Percentiles rank a stretch among this genome's conserved stretches.
Evolutionary conservation across 352 stramenopile genomes (phyloP).

Genomic region (Peronospora belbahrii): DNA sequence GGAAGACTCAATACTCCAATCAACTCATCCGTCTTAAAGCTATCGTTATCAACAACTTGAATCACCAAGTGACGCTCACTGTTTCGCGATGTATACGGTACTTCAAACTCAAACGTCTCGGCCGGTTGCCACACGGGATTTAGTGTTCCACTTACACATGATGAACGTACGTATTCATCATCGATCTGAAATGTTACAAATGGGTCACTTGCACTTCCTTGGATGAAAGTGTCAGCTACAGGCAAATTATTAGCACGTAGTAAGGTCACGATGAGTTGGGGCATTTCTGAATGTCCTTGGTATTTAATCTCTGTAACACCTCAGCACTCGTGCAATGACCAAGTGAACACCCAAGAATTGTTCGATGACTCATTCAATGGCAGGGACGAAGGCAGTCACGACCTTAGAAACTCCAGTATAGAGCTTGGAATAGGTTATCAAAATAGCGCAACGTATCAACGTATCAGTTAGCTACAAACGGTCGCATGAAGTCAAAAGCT

Average conservation of each 20-base stretch:
- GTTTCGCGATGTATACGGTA: slow-evolving; percentile 26
- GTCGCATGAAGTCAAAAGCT: too few species aligned
- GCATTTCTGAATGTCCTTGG: too few species aligned
- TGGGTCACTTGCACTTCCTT: slow-evolving; percentile 56
- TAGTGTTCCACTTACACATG: slow-evolving; percentile 37
- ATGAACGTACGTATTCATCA: slow-evolving; percentile 41
- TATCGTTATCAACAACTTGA: slow-evolving; percentile 61
- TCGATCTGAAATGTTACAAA: slow-evolving; percentile 60
- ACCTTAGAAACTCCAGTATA: too few species aligned
- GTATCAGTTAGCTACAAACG: too few species aligned
- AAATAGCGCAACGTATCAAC: too few species aligned
- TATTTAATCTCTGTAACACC: too few species aligned
- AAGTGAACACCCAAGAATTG: too few species aligned
- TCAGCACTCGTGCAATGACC: too few species aligned
- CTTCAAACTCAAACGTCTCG: slow-evolving; percentile 66
- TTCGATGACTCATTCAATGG: too few species aligned
- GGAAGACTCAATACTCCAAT: slow-evolving; percentile 45
- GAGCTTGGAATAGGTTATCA: too few species aligned
- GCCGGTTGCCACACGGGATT: slow-evolving; percentile 68
- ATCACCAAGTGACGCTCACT: slow-evolving; percentile 39
- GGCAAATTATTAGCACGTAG: slow-evolving; percentile 58
- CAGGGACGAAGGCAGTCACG: too few species aligned
- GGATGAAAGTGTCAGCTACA: slow-evolving; percentile 48
- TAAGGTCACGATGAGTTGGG: slow-evolving; percentile 56
- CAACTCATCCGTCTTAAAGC: slow-evolving; percentile 55